phyloP scores from a whole-genome alignment of 331 rosid species.

The Phaseolus coccineus region DNA sequence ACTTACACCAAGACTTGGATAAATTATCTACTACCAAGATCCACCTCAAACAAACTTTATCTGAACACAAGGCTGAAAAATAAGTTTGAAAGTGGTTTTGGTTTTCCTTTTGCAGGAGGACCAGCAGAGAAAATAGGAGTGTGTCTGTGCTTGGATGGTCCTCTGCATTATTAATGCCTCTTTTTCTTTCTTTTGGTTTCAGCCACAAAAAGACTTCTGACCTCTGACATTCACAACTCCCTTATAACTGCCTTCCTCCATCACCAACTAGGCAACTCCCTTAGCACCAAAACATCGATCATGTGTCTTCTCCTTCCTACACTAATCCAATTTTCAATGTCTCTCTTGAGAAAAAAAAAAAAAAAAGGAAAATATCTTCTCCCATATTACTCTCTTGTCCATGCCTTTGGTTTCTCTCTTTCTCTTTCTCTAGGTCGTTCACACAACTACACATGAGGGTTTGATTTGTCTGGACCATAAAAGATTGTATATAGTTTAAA shows the following conservation, averaged over 20 bases:
- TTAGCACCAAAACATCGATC: conserved; percentile 12
- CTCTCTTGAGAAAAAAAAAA: conserved; percentile 18
- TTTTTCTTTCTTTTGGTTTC: conserved; percentile 42
- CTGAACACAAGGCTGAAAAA: background rate
- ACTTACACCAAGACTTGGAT: background rate
- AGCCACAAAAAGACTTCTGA: conserved; percentile 48
- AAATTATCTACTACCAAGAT: background rate
- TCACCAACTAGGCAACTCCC: conserved; percentile 44
- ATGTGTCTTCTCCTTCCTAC: conserved; percentile 38
- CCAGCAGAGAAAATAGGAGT: conserved; percentile 40
- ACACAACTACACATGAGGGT: conserved; percentile 33
- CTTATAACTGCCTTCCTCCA: conserved; percentile 39
- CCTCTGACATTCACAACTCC: conserved; percentile 46
- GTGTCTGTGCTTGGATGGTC: conserved; percentile 46
- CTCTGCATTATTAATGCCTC: conserved; percentile 43
- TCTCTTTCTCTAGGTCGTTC: conserved; percentile 4
- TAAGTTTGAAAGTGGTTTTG: conserved; percentile 34
- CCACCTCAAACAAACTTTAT: conserved; percentile 1
- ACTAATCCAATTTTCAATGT: conserved; percentile 19
- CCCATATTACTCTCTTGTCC: conserved; percentile 28
- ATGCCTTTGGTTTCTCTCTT: conserved; percentile 16
- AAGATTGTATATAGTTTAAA: conserved; percentile 36
- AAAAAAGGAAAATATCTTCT: conserved; percentile 23
- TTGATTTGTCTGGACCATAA: conserved; percentile 42
- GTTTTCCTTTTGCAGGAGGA: conserved; percentile 40